Conservation (phyloP, 768 basidiomycete genomes). For the Candolleomyces aberdarensis region DNA sequence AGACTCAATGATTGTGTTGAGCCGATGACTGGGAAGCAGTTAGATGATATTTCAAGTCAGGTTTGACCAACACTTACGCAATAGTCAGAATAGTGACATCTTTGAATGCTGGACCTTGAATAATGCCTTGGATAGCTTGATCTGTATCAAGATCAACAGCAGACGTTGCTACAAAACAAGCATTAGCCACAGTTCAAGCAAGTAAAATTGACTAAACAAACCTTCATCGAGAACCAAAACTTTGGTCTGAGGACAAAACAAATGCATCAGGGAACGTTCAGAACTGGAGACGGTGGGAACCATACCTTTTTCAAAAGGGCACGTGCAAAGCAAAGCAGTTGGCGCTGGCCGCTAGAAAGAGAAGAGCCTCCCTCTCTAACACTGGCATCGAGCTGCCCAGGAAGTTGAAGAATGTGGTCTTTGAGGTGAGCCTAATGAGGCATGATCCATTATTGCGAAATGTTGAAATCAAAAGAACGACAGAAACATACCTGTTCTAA, state of each 20-base stretch:
- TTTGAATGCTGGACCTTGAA: constrained; percentile 73
- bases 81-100: constrained; percentile 85
- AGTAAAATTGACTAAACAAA: constrained; percentile 17
- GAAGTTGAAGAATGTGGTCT: constrained; percentile 60
- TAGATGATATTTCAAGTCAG: constrained; percentile 1
- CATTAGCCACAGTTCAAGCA: constrained; percentile 3
- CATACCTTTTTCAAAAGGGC: constrained; percentile 73
- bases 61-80: constrained; percentile 48
- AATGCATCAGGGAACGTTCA: neutral
- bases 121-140: constrained; percentile 82
- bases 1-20: constrained; percentile 83
- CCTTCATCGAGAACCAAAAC: constrained; percentile 94
- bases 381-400: constrained; percentile 67
- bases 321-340: constrained; percentile 85
- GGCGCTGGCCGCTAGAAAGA: constrained; percentile 81
- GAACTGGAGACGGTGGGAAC: neutral
- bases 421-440: constrained; percentile 57
- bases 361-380: constrained; percentile 81
- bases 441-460: neutral
- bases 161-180: constrained; percentile 58
- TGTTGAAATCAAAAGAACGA: neutral
- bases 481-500: constrained; percentile 53
- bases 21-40: constrained; percentile 51
- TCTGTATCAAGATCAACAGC: constrained; percentile 92
- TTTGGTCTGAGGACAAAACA: constrained; percentile 50